Base-by-base conservation (phyloP, 345 rosid species). In the Carallia pectinifolia region DNA sequence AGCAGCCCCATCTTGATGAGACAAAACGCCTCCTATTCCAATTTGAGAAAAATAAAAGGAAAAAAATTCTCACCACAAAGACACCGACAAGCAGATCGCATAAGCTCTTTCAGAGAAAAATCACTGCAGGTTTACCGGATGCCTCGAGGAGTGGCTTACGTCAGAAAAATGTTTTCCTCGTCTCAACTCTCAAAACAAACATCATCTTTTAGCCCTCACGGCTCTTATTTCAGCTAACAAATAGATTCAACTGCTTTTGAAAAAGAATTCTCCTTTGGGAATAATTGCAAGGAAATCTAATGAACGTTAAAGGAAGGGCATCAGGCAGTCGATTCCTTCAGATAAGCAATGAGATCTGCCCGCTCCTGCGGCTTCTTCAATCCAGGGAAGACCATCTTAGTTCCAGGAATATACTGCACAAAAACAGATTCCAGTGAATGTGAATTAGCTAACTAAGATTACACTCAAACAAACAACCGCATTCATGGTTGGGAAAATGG, bases 301-400 rank as follows among this genome's bases (percentile, higher is more conserved):
- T 44, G 58, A 23, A 23, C 23, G 23, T 23, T 23, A 39, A 44
- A 16, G 23, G 54, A 70, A 31, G 6, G 7, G 6, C 16, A 58
- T 61, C 23, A 71, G 6, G 96, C 84, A 70, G 94, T 90, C 7
- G 92, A 70, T 80, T 84, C 77, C 89, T 92, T 92, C 87, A 92
- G 80, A 77, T 82, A 92, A 37, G 97, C 89, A 38, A 92, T 92
- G 74, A 92, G 96, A 52, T 92, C 96, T 4, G 92, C 91, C 7
- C 96, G 94, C 0, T 92, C 96, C 76, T 88, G 89, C 0, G 97
- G 95, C 85, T 89, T 91, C 89, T 91, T 91, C 53, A 91, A 70
- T 68, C 97, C 97, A 66, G 97, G 95, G 83, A 92, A 92, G 33
- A 92, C 97, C 97, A 92, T 92, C 87, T 92, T 92, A 1, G 97